A percentile compares a stretch with the other conserved stretches of the same genome.
Evolutionary conservation across 441 rosid species (phyloP).

Genomic region (Capsella rubella): DNA sequence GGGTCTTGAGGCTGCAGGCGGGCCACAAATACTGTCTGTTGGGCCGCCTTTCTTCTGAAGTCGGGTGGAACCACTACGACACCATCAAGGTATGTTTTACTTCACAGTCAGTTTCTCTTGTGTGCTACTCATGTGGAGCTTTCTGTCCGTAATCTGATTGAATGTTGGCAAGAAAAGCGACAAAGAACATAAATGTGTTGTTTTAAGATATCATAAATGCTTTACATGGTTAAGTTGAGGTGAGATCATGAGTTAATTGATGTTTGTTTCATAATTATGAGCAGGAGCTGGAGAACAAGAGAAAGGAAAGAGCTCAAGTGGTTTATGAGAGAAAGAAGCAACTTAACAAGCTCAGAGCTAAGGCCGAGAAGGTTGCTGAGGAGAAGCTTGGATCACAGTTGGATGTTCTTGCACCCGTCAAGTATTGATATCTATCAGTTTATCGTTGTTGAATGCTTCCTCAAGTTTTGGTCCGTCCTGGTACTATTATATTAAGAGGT

Average conservation of each 20-base stretch:
- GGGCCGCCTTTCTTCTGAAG: slow-evolving; percentile 77
- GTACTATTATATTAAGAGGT: slow-evolving; percentile 4
- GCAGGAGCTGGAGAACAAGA: slow-evolving; percentile 83
- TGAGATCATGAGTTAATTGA: not conserved
- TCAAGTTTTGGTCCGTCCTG: slow-evolving; percentile 1
- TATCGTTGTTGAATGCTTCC: slow-evolving; percentile 19
- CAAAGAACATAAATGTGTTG: not conserved
- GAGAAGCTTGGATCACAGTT: slow-evolving; percentile 78
- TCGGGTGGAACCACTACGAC: slow-evolving; percentile 90
- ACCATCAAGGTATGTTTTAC: slow-evolving; percentile 69
- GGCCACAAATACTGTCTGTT: slow-evolving; percentile 82
- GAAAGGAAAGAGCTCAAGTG: slow-evolving; percentile 77
- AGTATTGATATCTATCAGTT: slow-evolving; percentile 48
- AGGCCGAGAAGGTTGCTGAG: slow-evolving; percentile 74
- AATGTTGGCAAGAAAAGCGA: too few relatives aligned
- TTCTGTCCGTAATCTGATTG: not conserved
- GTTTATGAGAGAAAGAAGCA: slow-evolving; percentile 78
- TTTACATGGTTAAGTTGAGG: not conserved
- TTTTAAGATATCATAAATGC: not conserved
- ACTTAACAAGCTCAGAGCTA: slow-evolving; percentile 68
- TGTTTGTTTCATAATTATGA: slow-evolving; percentile 13
- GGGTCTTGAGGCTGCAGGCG: slow-evolving; percentile 89
- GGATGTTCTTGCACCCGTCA: slow-evolving; percentile 62
- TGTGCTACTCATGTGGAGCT: not conserved
- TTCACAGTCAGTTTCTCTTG: not conserved